Evolutionary conservation across 495 filamentous ascomycete species (phyloP), one percentile per base, ranked within the genome.

Genomic region (Neurospora intermedia): DNA sequence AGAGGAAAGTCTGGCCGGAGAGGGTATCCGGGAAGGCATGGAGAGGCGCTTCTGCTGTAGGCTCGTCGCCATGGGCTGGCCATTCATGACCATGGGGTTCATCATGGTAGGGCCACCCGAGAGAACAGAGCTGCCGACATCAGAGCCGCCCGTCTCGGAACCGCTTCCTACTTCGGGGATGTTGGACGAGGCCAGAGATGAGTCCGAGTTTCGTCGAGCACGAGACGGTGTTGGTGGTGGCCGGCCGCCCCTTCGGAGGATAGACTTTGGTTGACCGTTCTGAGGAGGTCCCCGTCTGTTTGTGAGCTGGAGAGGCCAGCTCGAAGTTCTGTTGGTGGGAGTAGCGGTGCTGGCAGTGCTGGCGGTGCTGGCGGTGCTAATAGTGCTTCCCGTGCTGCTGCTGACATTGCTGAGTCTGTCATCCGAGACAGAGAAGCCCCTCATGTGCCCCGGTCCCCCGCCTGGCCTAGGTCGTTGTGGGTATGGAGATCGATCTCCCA

Each of bases 121-220:
- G 27, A 66, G 54, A 66, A 66, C 54, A 35, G 54, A 66, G 54
- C 54, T 66, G 8, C 54, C 54, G 54, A 66, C 27, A 66, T 66
- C 54, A 6, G 74, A 48, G 43, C 42, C 41, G 40, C 70, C 69
- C 70, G 75, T 66, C 59, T 79, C 79, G 13, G 78, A 77, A 70
- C 78, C 78, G 45, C 75, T 78, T 27, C 76, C 78, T 10, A 76
- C 72, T 11, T 72, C 75, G 39, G 78, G 78, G 11, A 78, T 43
- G 73, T 78, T 81, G 43, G 79, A 81, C 23, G 79, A 80, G 31
- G 79, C 79, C 75, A 81, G 71, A 18, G 79, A 81, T 0, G 76
- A 78, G 74, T 81, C 79, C 18, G 79, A 81, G 75, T 80, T 80
- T 6, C 79, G 75, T 46, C 79, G 75, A 41, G 75, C 76, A 31